Evolutionary conservation across 2,329 filamentous ascomycete species (phyloP).

Genomic region (Claviceps africana): DNA sequence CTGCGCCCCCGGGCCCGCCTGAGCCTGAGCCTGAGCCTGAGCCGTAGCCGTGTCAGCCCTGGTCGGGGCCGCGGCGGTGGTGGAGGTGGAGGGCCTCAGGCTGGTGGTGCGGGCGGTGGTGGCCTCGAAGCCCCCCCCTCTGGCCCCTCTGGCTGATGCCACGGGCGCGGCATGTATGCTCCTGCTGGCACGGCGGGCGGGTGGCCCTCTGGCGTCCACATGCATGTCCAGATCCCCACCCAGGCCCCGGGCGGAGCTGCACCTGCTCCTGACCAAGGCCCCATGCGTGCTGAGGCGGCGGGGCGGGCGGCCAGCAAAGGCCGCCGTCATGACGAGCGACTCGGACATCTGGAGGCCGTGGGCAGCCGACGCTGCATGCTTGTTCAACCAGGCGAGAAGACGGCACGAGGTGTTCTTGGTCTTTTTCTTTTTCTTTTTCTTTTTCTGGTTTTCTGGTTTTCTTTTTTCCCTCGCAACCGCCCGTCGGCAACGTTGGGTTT

Average conservation of each 20-base stretch:
- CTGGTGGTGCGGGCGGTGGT: too few species aligned
- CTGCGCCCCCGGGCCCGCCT: too few species aligned
- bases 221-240: not conserved
- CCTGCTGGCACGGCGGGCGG: not conserved
- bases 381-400: not conserved
- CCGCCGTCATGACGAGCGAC: conserved; percentile 15
- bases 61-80: too few species aligned
- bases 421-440: too few species aligned
- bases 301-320: conserved; percentile 2
- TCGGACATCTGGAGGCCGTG: conserved; percentile 12
- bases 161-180: not conserved
- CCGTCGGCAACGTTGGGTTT: too few species aligned
- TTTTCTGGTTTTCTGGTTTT: not conserved
- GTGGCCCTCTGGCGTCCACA: not conserved
- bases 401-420: not conserved
- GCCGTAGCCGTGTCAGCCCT: not conserved
- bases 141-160: too few species aligned
- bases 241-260: not conserved
- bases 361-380: not conserved
- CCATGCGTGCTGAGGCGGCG: not conserved
- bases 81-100: too few species aligned
- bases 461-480: too few species aligned
- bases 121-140: too few species aligned
- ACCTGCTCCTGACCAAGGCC: not conserved
- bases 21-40: not conserved